phyloP scores from a whole-genome alignment of 2,329 filamentous ascomycete genomes.

The Thelonectria blattea region DNA sequence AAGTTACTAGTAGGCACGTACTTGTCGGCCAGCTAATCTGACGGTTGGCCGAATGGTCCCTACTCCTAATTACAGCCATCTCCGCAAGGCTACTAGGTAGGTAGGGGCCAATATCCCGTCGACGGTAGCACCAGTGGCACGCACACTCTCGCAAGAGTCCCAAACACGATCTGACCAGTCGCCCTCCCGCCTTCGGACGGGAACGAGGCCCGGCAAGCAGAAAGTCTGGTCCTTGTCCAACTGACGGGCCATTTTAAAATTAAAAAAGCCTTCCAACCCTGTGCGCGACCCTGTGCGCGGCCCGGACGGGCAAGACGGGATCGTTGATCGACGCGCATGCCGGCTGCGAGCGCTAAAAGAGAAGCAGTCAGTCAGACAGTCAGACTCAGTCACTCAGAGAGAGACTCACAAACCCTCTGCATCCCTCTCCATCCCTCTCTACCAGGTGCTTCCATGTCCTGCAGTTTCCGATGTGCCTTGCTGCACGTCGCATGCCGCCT shows the following conservation, averaged over 20 bases:
- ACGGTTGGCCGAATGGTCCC: not conserved
- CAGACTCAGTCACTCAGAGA: no score
- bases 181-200: not conserved
- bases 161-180: not conserved
- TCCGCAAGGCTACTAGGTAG: not conserved
- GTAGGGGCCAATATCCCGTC: not conserved
- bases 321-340: constrained; percentile 35
- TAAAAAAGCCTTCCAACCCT: constrained; percentile 23
- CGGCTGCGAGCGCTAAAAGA: constrained; percentile 28
- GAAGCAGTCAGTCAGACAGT: no score
- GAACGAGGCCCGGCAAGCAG: not conserved
- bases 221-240: constrained; percentile 10
- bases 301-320: constrained; percentile 25
- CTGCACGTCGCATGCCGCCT: not conserved
- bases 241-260: constrained; percentile 9
- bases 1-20: no score
- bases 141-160: not conserved
- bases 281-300: constrained; percentile 26
- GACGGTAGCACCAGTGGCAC: not conserved
- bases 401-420: not conserved
- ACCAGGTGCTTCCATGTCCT: not conserved
- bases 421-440: constrained; percentile 9
- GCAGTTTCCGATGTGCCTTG: not conserved
- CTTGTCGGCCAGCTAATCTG: not conserved
- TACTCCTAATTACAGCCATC: not conserved